Evolutionary conservation across 768 basidiomycete genomes (phyloP).

Genomic region (Leucocoprinus leucothites): DNA sequence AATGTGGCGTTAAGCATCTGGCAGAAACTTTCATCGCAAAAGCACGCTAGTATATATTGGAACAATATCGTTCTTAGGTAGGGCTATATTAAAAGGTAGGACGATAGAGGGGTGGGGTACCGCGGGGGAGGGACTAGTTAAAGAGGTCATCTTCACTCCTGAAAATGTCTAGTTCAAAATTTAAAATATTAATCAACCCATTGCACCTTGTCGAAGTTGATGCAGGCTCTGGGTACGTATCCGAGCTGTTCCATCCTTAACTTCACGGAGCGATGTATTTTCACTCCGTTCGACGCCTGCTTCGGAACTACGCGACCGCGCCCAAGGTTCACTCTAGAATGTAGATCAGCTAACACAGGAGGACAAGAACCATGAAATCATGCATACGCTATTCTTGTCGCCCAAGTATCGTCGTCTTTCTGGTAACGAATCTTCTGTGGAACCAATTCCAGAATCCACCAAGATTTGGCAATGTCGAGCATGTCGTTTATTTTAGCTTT

Average conservation of each 20-base stretch:
- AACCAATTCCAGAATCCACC: slow-evolving; percentile 67
- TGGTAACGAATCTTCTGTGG: slow-evolving; percentile 40
- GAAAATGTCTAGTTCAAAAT: too few species aligned
- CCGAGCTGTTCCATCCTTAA: slow-evolving; percentile 36
- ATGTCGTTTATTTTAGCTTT: slow-evolving; percentile 52
- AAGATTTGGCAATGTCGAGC: slow-evolving; percentile 39
- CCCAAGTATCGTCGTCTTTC: slow-evolving; percentile 37
- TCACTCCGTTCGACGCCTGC: slow-evolving; percentile 30
- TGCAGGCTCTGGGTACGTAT: neutral
- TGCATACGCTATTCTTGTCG: slow-evolving; percentile 32
- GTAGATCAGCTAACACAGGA: neutral
- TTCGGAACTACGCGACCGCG: slow-evolving; percentile 38
- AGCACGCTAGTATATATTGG: neutral
- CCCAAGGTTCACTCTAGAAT: slow-evolving; percentile 38
- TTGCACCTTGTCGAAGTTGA: slow-evolving; percentile 6
- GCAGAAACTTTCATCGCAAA: too few species aligned
- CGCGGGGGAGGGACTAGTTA: too few species aligned
- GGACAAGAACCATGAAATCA: slow-evolving; percentile 6
- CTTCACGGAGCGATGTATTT: slow-evolving; percentile 45
- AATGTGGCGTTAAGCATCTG: too few species aligned
- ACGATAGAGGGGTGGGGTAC: too few species aligned
- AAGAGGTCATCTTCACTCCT: neutral
- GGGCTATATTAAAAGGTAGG: too few species aligned
- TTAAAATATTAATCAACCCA: slow-evolving; percentile 4
- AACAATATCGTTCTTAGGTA: too few species aligned